These are phyloP conservation scores for Tylopilus rubrobrunneus DNA, from an alignment of 768 basidiomycete species.

Conservation along the genomic window DNA sequence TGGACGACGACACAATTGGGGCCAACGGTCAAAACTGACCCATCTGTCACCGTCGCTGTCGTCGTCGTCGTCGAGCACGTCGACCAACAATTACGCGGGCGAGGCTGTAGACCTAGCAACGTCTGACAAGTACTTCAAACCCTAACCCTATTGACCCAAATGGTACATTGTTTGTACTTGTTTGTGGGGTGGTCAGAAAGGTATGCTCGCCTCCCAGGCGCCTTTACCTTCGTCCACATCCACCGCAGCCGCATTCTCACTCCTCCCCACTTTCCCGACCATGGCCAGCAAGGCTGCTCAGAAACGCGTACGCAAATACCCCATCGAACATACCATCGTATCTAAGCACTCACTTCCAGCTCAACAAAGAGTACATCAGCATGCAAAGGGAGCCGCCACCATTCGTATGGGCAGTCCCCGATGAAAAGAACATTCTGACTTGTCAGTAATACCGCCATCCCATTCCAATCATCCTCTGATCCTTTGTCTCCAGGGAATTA, in stretches of 20 bases:
- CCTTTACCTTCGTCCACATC: constrained; percentile 22
- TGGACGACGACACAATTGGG: neutral
- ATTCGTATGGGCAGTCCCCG: constrained; percentile 92
- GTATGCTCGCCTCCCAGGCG: constrained; percentile 23
- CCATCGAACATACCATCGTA: constrained; percentile 7
- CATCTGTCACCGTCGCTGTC: neutral
- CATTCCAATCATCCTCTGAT: constrained; percentile 9
- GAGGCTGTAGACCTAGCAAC: constrained; percentile 12
- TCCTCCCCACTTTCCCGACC: constrained; percentile 3
- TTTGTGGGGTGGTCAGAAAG: constrained; percentile 26
- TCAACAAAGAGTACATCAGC: constrained; percentile 81
- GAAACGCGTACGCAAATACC: constrained; percentile 59
- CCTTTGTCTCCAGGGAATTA: constrained; percentile 72
- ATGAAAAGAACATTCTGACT: constrained; percentile 95
- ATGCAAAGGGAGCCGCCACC: constrained; percentile 96
- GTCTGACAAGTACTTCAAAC: constrained; percentile 9
- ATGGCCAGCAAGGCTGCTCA: constrained; percentile 88
- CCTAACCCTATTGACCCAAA: constrained; percentile 24
- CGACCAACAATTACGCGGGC: neutral
- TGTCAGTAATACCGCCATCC: constrained; percentile 54
- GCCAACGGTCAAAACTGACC: neutral
- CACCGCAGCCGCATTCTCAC: constrained; percentile 7
- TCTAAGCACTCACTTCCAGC: constrained; percentile 37
- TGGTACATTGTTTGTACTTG: constrained; percentile 23
- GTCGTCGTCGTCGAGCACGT: neutral